phyloP scores from a whole-genome alignment of 139 green algal species.

The Picochlorum sp. region DNA sequence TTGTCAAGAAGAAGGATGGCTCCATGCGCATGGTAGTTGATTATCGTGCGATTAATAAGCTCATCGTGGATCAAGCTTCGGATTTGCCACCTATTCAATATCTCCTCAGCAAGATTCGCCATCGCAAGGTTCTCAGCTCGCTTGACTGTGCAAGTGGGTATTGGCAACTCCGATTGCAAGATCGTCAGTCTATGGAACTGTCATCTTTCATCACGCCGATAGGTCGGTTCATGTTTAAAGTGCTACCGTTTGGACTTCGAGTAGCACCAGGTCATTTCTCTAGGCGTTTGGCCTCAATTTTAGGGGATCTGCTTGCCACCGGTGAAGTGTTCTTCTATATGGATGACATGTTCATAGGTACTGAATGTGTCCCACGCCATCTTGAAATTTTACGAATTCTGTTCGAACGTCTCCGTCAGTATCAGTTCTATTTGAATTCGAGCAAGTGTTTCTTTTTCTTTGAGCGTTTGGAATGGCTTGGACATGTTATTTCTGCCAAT shows the following conservation, averaged over 20 bases:
- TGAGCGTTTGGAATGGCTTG: slow-evolving; percentile 1
- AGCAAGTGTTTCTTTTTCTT: slow-evolving; percentile 16
- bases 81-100: slow-evolving; percentile 43
- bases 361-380: slow-evolving; percentile 31
- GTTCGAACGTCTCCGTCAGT: neutral
- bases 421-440: slow-evolving; percentile 21
- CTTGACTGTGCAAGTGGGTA: slow-evolving; percentile 33
- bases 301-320: slow-evolving; percentile 19
- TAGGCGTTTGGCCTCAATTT: slow-evolving; percentile 39
- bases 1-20: slow-evolving; percentile 44
- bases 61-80: slow-evolving; percentile 35
- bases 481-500: slow-evolving; percentile 4
- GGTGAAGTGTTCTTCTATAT: slow-evolving; percentile 34
- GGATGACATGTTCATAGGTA: slow-evolving; percentile 56
- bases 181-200: slow-evolving; percentile 20
- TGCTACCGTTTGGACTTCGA: slow-evolving; percentile 36
- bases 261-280: slow-evolving; percentile 52
- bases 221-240: slow-evolving; percentile 23
- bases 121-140: slow-evolving; percentile 26
- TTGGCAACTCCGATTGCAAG: slow-evolving; percentile 20
- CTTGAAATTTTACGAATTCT: slow-evolving; percentile 31
- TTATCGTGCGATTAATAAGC: slow-evolving; percentile 40
- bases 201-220: slow-evolving; percentile 25
- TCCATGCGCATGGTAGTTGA: slow-evolving; percentile 42
- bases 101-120: slow-evolving; percentile 28